Percentiles rank a stretch among this genome's conserved stretches.
Evolutionary conservation across 208 protist genomes (phyloP).

Genomic region (Acanthamoeba quina): DNA sequence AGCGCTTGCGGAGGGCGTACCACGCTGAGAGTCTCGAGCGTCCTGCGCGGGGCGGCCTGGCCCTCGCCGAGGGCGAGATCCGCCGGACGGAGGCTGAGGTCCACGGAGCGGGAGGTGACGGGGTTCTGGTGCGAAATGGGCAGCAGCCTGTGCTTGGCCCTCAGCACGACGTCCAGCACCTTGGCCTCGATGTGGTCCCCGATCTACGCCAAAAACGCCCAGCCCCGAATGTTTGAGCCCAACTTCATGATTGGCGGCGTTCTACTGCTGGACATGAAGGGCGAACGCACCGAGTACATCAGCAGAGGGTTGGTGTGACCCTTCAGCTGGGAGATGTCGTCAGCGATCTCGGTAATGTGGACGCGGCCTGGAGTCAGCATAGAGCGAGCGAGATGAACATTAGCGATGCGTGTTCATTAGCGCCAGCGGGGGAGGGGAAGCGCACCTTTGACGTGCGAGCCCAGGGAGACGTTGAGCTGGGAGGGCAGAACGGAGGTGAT

Average conservation of each 20-base stretch:
- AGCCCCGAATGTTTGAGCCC: background rate
- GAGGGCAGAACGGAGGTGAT: slow-evolving; percentile 18
- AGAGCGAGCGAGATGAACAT: background rate
- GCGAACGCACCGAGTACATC: background rate
- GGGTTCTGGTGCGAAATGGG: slow-evolving; percentile 75
- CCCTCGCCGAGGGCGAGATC: slow-evolving; percentile 28
- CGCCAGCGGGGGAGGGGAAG: background rate
- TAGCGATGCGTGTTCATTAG: background rate
- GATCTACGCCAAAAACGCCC: slow-evolving; percentile 1
- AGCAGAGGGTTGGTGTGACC: slow-evolving; percentile 21
- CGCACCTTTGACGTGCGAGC: slow-evolving; percentile 55
- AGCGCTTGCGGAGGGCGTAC: background rate
- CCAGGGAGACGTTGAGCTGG: slow-evolving; percentile 73
- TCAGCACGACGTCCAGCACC: slow-evolving; percentile 56
- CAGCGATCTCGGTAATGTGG: slow-evolving; percentile 69
- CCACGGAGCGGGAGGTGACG: slow-evolving; percentile 15
- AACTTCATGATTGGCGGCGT: background rate
- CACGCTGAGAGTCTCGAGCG: slow-evolving; percentile 26
- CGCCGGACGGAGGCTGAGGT: slow-evolving; percentile 44
- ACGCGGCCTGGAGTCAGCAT: background rate
- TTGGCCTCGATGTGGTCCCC: slow-evolving; percentile 41
- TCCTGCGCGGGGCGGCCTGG: background rate
- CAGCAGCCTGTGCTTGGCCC: slow-evolving; percentile 54
- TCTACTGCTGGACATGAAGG: background rate
- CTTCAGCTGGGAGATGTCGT: slow-evolving; percentile 60